Base-by-base conservation (phyloP, 129 eudicot species). In the Rutidosis leptorrhynchoides region DNA sequence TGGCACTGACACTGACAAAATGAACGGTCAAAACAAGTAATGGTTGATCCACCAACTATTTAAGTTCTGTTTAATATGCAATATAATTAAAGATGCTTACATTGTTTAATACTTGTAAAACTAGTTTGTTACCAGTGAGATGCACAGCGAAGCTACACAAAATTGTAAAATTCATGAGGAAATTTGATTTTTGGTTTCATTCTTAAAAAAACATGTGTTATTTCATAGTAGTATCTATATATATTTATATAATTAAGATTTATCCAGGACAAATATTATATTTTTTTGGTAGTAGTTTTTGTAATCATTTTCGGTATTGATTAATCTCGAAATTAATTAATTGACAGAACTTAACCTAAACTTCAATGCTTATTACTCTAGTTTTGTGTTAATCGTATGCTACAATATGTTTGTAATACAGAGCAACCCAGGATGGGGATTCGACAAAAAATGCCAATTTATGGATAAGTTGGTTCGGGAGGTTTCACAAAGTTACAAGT, bases 391-490 rank as follows among this genome's bases (percentile, higher is more conserved):
- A 60, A 60, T 29, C 8, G 27, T 60, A 60, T 60, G 16, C 26
- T 1, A 3, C 65, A 28, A 43, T 29, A 74, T 58, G 17, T 66
- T 26, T 40, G 40, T 40, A 58, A 25, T 86, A 85, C 88, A 89
- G 98, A 89, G 96, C 85, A 93, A 93, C 84, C 96, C 96, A 25
- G 96, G 98, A 3, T 93, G 98, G 98, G 95, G 95, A 67, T 88
- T 86, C 25, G 78, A 89, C 73, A 82, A 77, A 81, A 93, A 93
- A 86, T 89, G 85, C 76, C 84, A 82, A 57, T 89, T 88, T 74
- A 86, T 93, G 98, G 92, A 89, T 70, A 93, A 83, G 86, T 79
- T 93, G 25, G 90, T 84, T 33, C 27, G 61, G 76, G 95, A 86
- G 73, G 87, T 79, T 57, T 83, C 95, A 25, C 79, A 83, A 82